Conservation (phyloP, 192 early-diverging fungal species). For the Kickxella alabastrina region DNA sequence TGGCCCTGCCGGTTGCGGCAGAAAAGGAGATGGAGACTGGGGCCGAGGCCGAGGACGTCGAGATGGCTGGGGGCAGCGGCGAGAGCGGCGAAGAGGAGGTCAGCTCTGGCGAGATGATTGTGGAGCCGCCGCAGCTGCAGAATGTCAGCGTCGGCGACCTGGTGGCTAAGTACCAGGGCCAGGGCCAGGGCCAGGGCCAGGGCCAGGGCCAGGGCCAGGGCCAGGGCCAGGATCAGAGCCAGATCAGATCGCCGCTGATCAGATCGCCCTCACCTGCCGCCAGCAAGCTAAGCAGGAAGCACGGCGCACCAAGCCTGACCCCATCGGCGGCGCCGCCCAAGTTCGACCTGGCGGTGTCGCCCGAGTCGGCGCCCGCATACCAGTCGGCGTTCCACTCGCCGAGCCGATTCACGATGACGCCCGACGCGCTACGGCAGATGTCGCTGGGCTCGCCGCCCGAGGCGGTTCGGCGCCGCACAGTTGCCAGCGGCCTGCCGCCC, state of each 20-base stretch:
- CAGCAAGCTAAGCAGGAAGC: neutral
- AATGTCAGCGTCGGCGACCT: neutral
- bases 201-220: neutral
- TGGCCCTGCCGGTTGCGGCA: conserved; percentile 18
- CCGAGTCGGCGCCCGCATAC: neutral
- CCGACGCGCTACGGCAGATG: conserved; percentile 39
- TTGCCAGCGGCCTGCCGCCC: conserved; percentile 20
- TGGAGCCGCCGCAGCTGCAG: neutral
- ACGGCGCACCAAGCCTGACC: neutral
- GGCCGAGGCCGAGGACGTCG: conserved; percentile 3
- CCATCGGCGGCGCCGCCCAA: no score
- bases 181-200: neutral
- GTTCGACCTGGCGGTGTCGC: neutral
- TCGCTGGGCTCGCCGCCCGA: conserved; percentile 2
- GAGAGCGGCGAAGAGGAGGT: conserved; percentile 10
- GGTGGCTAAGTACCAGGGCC: neutral
- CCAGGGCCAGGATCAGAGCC: neutral
- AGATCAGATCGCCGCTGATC: no score
- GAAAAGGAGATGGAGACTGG: neutral
- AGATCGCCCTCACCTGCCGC: neutral
- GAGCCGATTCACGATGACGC: conserved; percentile 42
- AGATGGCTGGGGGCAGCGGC: neutral
- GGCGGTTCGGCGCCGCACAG: conserved; percentile 6
- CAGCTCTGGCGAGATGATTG: conserved; percentile 20
- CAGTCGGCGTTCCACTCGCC: neutral